Conservation (phyloP, 1,139 yeast genomes). For the Geotrichum fermentans region DNA sequence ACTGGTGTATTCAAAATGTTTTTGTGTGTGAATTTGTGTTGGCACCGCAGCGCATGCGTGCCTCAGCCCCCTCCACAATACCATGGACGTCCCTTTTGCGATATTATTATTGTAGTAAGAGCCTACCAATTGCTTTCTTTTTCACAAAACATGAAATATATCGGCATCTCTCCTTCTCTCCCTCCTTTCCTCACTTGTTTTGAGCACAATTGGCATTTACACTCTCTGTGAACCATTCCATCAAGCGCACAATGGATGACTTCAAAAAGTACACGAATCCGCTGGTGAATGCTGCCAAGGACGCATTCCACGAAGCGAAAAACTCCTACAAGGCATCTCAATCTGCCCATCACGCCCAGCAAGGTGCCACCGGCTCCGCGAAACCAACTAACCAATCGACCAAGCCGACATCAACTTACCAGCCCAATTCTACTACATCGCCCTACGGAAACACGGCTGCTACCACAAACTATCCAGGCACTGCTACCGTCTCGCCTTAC, state of each 20-base stretch:
- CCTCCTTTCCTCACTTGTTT: neutral
- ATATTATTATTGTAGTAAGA: neutral
- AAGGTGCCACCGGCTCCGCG: neutral
- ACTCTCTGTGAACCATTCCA: neutral
- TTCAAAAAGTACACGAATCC: neutral
- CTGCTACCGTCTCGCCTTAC: too few species aligned
- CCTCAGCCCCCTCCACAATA: too few species aligned
- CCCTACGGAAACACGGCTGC: too few species aligned
- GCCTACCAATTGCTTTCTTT: neutral
- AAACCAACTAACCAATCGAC: neutral
- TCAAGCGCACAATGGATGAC: neutral
- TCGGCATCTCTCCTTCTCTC: neutral
- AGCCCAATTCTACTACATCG: too few species aligned
- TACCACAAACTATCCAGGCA: too few species aligned
- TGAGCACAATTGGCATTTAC: neutral
- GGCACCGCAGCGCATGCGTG: too few species aligned
- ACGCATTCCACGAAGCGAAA: neutral
- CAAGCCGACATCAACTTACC: neutral
- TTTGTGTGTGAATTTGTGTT: neutral
- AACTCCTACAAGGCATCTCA: slow-evolving; percentile 1
- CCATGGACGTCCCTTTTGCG: neutral
- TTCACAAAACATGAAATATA: neutral
- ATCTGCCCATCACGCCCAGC: neutral
- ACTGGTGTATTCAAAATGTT: too few species aligned
- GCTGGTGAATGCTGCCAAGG: slow-evolving; percentile 2